Evolutionary conservation across 2,329 filamentous ascomycete genomes (phyloP).

Genomic region (Trichophyton mentagrophytes): DNA sequence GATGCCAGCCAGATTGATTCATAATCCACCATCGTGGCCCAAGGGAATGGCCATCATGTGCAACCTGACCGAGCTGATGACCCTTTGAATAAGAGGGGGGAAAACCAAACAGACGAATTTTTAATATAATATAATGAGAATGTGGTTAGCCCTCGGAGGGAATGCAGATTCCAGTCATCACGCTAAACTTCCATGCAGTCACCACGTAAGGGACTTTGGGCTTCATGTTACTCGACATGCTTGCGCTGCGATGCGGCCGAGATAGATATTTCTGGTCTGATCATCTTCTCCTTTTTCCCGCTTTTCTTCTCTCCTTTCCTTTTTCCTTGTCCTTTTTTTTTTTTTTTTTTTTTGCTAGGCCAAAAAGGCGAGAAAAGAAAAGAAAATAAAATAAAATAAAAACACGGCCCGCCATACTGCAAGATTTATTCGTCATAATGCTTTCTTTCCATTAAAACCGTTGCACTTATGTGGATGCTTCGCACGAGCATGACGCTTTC

Average conservation of each 20-base stretch:
- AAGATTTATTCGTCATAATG: conserved; percentile 1
- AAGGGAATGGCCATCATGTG: background rate
- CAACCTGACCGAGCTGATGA: background rate
- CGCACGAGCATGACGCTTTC: background rate
- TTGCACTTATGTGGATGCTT: background rate
- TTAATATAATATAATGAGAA: background rate
- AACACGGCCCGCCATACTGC: background rate
- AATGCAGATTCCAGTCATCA: background rate
- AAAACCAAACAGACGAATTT: background rate
- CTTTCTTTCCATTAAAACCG: background rate
- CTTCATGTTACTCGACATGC: background rate
- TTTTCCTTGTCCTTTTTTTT: background rate
- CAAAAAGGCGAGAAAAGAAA: background rate
- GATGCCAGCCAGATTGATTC: background rate
- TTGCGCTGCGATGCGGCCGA: background rate
- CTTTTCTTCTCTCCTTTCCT: background rate
- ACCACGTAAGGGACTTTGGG: conserved; percentile 1
- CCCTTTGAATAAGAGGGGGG: background rate
- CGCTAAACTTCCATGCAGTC: background rate
- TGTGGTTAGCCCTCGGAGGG: background rate
- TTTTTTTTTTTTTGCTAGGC: background rate
- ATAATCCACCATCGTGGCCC: background rate
- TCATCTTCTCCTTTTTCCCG: background rate
- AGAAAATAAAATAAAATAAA: conserved; percentile 1
- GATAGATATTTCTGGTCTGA: conserved; percentile 1